These are phyloP conservation scores for Vigna mungo DNA, from an alignment of 306 rosid species.

Conservation along the genomic window DNA sequence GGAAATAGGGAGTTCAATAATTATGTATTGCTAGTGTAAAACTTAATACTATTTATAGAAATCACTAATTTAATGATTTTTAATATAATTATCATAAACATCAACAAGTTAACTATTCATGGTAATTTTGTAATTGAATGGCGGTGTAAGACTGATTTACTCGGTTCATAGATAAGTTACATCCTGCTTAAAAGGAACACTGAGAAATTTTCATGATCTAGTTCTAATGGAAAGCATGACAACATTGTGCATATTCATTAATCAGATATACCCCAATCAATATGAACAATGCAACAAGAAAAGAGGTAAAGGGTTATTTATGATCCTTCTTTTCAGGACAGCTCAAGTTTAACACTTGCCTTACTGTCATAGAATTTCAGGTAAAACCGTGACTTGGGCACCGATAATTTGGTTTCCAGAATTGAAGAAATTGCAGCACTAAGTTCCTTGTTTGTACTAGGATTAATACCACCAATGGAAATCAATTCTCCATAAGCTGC, in stretches of 20 bases:
- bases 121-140: no score
- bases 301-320: constrained; percentile 41
- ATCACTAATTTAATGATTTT: no score
- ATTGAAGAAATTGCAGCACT: constrained; percentile 84
- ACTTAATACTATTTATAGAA: no score
- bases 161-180: no score
- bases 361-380: constrained; percentile 85
- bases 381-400: constrained; percentile 82
- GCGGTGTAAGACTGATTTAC: no score
- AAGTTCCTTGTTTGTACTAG: constrained; percentile 85
- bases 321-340: constrained; percentile 43
- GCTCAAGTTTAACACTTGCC: constrained; percentile 64
- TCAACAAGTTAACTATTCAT: no score
- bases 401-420: constrained; percentile 86
- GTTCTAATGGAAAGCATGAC: constrained; percentile 76
- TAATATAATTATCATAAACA: no score
- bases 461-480: constrained; percentile 88
- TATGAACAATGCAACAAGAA: constrained; percentile 64
- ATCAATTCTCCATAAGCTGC: constrained; percentile 97
- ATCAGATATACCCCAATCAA: constrained; percentile 40
- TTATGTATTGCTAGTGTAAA: no score
- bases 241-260: constrained; percentile 90
- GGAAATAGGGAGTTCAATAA: not conserved
- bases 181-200: not conserved
- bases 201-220: constrained; percentile 75